These are phyloP conservation scores for Spergularia azorica DNA, from an alignment of 179 eudicot species.

Conservation along the genomic window DNA sequence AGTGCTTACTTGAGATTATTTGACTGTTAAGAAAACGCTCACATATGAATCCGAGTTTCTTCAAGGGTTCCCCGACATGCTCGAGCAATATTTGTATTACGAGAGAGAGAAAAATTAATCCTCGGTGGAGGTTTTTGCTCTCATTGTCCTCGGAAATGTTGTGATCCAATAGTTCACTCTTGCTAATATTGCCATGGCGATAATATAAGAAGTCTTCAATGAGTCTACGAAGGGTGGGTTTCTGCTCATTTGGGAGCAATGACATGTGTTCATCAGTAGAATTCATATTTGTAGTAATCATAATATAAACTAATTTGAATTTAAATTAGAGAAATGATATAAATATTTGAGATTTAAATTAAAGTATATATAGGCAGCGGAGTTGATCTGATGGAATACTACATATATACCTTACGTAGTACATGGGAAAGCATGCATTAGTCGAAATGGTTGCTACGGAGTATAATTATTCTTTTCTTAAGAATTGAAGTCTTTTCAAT, in stretches of 20 bases:
- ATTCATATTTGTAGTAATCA: background rate
- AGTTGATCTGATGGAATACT: too few relatives aligned
- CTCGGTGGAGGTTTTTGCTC: slow-evolving; percentile 26
- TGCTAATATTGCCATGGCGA: slow-evolving; percentile 1
- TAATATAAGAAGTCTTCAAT: slow-evolving; percentile 3
- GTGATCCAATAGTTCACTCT: slow-evolving; percentile 19
- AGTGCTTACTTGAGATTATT: slow-evolving; percentile 4
- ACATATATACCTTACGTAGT: too few relatives aligned
- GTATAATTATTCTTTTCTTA: too few relatives aligned
- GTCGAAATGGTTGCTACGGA: too few relatives aligned
- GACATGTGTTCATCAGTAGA: background rate
- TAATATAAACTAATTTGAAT: background rate
- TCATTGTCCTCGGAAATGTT: slow-evolving; percentile 22
- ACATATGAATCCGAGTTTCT: slow-evolving; percentile 13
- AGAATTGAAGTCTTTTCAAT: too few relatives aligned
- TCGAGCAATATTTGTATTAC: slow-evolving; percentile 15
- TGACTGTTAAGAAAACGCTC: slow-evolving; percentile 27
- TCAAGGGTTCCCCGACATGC: background rate
- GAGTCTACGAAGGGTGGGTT: slow-evolving; percentile 11
- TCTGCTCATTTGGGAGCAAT: slow-evolving; percentile 18
- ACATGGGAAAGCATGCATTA: too few relatives aligned
- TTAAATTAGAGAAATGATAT: background rate
- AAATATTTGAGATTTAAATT: too few relatives aligned
- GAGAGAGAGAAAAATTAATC: slow-evolving; percentile 18
- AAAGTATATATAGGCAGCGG: too few relatives aligned